Evolutionary conservation across 148 eudicot species (phyloP), one percentile per base, ranked within the genome.

Genomic region (Silene conica): DNA sequence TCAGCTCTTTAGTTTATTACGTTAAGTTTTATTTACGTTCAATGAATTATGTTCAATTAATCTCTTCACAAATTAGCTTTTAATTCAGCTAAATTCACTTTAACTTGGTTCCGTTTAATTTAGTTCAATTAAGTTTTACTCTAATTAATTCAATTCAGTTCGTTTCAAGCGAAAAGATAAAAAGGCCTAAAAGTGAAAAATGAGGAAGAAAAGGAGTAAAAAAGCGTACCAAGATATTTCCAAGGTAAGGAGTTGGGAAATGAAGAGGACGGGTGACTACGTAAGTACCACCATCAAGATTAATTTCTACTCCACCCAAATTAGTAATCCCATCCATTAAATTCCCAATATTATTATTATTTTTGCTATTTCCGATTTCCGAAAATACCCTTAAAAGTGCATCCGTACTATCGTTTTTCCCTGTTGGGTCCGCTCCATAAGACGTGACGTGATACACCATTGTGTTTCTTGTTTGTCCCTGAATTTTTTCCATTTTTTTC

Each of bases 381-480:
- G 90, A 70, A 54, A 94, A 77, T 19, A 86, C 96, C 58, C 58
- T 63, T 0, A 86, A 55, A 22, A 94, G 73, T 1, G 93, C 97
- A 0, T 83, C 85, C 3, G 86, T 87, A 66, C 98, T 94, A 73
- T 94, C 98, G 1, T 28, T 55, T 73, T 73, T 77, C 4, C 98
- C 97, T 0, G 88, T 87, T 38, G 98, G 95, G 74, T 94, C 98
- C 4, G 96, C 98, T 0, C 97, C 98, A 26, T 88, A 91, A 0
- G 87, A 74, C 21, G 89, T 87, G 79, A 89, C 90, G 45, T 82
- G 86, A 63, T 85, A 89, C 41, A 85, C 91, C 3, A 81, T 66
- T 61, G 89, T 66, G 4, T 74, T 74, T 16, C 20, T 5, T 28
- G 57, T 63, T 20, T 26, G 76, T 70, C 86, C 78, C 75, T 73